These are phyloP conservation scores for Scheffersomyces ergatensis DNA, from an alignment of 805 yeast species.

Conservation along the genomic window DNA sequence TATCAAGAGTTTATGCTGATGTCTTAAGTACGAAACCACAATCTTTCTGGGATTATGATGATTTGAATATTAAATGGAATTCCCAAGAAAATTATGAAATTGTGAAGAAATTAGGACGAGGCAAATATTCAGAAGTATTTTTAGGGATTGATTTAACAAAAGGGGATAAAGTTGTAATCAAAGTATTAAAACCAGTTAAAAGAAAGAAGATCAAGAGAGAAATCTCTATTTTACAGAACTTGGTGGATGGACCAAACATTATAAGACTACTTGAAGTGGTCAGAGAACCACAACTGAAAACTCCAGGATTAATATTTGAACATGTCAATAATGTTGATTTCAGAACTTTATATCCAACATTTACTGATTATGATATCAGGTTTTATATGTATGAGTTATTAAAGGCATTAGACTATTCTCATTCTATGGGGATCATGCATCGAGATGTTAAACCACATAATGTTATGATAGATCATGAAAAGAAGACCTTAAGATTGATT, in stretches of 20 bases:
- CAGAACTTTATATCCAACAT: slow-evolving; percentile 79
- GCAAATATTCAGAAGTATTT: slow-evolving; percentile 92
- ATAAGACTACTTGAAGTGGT: slow-evolving; percentile 78
- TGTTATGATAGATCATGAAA: slow-evolving; percentile 87
- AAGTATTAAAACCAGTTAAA: slow-evolving; percentile 91
- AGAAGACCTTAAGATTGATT: slow-evolving; percentile 68
- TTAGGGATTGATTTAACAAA: slow-evolving; percentile 69
- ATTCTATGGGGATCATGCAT: slow-evolving; percentile 74
- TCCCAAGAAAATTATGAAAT: slow-evolving; percentile 83
- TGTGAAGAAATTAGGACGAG: slow-evolving; percentile 81
- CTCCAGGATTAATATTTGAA: slow-evolving; percentile 88
- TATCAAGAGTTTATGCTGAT: slow-evolving; percentile 78
- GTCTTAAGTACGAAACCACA: slow-evolving; percentile 74
- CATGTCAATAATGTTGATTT: slow-evolving; percentile 83
- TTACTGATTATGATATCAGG: slow-evolving; percentile 71
- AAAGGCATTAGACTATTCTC: slow-evolving; percentile 81
- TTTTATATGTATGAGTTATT: slow-evolving; percentile 81
- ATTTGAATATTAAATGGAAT: slow-evolving; percentile 78
- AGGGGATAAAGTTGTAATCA: slow-evolving; percentile 73
- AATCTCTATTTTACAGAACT: slow-evolving; percentile 79
- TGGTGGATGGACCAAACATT: slow-evolving; percentile 81
- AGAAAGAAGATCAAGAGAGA: slow-evolving; percentile 90
- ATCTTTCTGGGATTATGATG: slow-evolving; percentile 81
- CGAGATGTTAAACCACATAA: slow-evolving; percentile 71
- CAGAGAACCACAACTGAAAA: slow-evolving; percentile 78